A percentile compares a stretch with the other conserved stretches of the same genome.
phyloP scores from a whole-genome alignment of 176 grass and related monocot genomes.

The Olyra latifolia region DNA sequence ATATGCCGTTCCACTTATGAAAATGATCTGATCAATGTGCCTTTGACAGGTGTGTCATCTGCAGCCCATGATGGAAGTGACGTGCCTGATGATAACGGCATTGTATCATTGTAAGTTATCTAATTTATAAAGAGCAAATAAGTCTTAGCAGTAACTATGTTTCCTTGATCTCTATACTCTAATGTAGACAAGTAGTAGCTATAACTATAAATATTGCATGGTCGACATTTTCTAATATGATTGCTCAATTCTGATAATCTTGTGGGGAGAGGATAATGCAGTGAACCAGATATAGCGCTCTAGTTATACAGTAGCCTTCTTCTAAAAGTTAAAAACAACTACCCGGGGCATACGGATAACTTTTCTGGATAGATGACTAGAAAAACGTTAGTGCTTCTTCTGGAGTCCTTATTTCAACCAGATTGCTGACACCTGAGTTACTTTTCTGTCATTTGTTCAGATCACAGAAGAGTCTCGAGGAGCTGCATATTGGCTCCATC shows the following conservation, averaged over 20 bases:
- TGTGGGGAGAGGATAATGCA: background rate
- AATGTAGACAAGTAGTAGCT: background rate
- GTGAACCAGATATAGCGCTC: background rate
- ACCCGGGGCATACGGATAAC: background rate
- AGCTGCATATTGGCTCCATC: slow-evolving; percentile 46
- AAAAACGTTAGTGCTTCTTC: background rate
- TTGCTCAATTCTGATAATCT: background rate
- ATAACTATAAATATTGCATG: background rate
- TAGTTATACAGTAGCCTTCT: background rate
- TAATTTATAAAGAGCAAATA: slow-evolving; percentile 15
- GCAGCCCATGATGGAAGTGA: slow-evolving; percentile 34
- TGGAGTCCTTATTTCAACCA: background rate
- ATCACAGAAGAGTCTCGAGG: slow-evolving; percentile 46
- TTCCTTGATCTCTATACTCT: background rate
- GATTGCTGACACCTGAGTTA: slow-evolving; percentile 5
- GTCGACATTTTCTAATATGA: background rate
- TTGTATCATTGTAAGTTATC: slow-evolving; percentile 53
- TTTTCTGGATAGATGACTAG: slow-evolving; percentile 15
- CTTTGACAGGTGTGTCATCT: slow-evolving; percentile 47
- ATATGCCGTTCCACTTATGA: background rate
- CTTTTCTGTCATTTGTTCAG: slow-evolving; percentile 43
- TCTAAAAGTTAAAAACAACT: background rate
- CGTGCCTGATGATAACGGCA: slow-evolving; percentile 29
- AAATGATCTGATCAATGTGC: slow-evolving; percentile 8
- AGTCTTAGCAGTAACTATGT: background rate